Percentiles rank a stretch among this genome's conserved stretches.
Conservation (phyloP, 169 alveolate species). For the Theileria annulata region DNA sequence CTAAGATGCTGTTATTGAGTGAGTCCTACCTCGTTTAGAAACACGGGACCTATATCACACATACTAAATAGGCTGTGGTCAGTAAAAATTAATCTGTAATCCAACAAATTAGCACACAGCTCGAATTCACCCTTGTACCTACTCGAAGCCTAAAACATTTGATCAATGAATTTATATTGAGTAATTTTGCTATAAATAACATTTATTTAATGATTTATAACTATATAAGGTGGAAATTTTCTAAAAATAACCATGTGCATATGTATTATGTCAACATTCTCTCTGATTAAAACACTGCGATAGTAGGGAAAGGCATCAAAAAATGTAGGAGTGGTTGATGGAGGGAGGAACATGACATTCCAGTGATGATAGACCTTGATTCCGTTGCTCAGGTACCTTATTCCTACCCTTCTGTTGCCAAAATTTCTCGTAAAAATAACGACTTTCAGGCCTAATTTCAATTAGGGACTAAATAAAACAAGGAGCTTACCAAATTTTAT, state of each 20-base stretch:
- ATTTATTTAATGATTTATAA: not conserved
- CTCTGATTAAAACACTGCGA: slow-evolving; percentile 92
- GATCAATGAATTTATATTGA: not conserved
- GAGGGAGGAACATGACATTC: slow-evolving; percentile 77
- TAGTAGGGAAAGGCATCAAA: slow-evolving; percentile 70
- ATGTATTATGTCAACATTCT: slow-evolving; percentile 92
- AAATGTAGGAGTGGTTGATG: slow-evolving; percentile 60
- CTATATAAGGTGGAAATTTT: not conserved
- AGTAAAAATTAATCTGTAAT: slow-evolving; percentile 91
- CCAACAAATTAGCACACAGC: slow-evolving; percentile 57
- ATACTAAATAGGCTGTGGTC: slow-evolving; percentile 99
- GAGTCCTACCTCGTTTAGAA: slow-evolving; percentile 86
- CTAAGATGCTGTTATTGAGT: slow-evolving; percentile 38
- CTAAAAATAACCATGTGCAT: slow-evolving; percentile 65
- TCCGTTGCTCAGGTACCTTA: slow-evolving; percentile 97
- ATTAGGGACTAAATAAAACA: not conserved
- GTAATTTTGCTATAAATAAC: not conserved
- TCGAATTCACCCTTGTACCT: slow-evolving; percentile 50
- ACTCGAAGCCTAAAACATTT: slow-evolving; percentile 31
- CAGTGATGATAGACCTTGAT: slow-evolving; percentile 96
- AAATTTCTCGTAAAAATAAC: slow-evolving; percentile 92
- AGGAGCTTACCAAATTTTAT: slow-evolving; percentile 78
- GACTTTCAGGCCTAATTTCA: slow-evolving; percentile 92
- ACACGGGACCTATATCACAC: slow-evolving; percentile 93
- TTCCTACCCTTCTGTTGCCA: slow-evolving; percentile 90